Conservation (phyloP, 1,139 yeast species). For the Zhuliangozyma parablackwelliae region DNA sequence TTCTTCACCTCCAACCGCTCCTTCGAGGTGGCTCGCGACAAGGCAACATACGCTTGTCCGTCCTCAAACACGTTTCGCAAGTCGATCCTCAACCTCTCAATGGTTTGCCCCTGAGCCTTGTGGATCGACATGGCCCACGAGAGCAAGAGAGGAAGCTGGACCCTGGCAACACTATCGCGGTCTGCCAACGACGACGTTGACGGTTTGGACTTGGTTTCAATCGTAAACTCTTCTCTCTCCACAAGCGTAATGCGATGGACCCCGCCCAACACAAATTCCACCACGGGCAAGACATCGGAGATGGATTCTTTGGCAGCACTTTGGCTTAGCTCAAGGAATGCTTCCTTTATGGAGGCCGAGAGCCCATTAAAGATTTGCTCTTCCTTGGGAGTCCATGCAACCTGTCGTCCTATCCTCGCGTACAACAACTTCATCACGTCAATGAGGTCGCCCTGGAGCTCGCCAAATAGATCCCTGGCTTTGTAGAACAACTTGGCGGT, state of each 20-base stretch:
- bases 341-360: conserved; percentile 23
- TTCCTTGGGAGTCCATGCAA: conserved; percentile 39
- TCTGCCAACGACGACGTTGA: conserved; percentile 31
- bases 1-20: conserved; percentile 74
- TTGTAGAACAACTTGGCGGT: conserved; percentile 24
- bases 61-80: conserved; percentile 72
- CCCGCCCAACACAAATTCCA: conserved; percentile 44
- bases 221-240: conserved; percentile 68
- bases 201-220: conserved; percentile 36
- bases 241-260: conserved; percentile 40
- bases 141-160: conserved; percentile 75
- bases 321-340: conserved; percentile 24
- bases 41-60: conserved; percentile 94
- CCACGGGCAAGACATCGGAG: conserved; percentile 48
- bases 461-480: background rate
- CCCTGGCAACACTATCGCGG: conserved; percentile 17
- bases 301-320: conserved; percentile 26
- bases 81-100: conserved; percentile 79
- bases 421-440: conserved; percentile 23
- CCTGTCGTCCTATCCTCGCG: conserved; percentile 20
- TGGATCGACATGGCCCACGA: conserved; percentile 98
- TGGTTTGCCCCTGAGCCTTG: conserved; percentile 94
- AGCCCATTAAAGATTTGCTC: conserved; percentile 23
- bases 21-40: conserved; percentile 78
- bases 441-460: conserved; percentile 8